phyloP scores from a whole-genome alignment of 2,329 filamentous ascomycete species.

The Trichoderma sp. region DNA sequence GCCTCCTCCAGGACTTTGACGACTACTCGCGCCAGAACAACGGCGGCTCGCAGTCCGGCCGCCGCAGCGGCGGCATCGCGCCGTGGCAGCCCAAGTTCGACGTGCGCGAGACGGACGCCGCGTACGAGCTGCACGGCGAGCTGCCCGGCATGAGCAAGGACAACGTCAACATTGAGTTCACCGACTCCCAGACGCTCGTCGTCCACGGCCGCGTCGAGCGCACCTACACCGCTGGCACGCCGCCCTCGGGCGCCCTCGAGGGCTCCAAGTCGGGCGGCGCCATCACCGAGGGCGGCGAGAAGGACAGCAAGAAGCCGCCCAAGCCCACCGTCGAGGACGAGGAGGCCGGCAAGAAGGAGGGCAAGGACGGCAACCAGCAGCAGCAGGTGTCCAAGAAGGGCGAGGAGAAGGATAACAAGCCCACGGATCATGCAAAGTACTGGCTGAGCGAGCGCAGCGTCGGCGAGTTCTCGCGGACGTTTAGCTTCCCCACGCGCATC shows the following conservation, averaged over 20 bases:
- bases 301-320: background rate
- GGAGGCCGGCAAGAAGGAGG: constrained; percentile 55
- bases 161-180: constrained; percentile 73
- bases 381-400: constrained; percentile 31
- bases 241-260: constrained; percentile 37
- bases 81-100: constrained; percentile 72
- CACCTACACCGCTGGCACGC: constrained; percentile 54
- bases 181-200: constrained; percentile 67
- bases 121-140: constrained; percentile 75
- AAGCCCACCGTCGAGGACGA: constrained; percentile 13
- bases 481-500: constrained; percentile 64
- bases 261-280: constrained; percentile 36
- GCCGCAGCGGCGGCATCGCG: constrained; percentile 37
- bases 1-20: constrained; percentile 61
- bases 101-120: constrained; percentile 64
- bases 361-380: too few species aligned
- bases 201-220: constrained; percentile 69
- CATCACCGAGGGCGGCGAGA: constrained; percentile 42
- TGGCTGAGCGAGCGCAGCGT: constrained; percentile 66
- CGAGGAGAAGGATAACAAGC: background rate
- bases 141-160: constrained; percentile 72
- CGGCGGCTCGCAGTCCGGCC: constrained; percentile 23
- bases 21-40: constrained; percentile 47
- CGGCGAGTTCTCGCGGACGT: constrained; percentile 66
- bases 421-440: constrained; percentile 53